Conservation (phyloP, 148 eudicot genomes). For the Rheum nobile region DNA sequence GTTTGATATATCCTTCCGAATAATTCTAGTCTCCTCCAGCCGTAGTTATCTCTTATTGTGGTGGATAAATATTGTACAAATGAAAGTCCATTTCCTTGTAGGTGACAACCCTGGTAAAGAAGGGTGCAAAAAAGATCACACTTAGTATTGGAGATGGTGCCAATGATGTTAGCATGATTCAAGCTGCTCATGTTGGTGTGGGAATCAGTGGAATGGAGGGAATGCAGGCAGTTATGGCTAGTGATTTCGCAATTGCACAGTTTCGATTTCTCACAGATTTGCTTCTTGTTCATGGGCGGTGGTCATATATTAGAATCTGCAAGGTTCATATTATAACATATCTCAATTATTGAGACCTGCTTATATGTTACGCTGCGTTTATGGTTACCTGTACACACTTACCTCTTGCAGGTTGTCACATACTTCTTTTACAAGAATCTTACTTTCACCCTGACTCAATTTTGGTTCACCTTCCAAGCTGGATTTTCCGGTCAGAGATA, state of each 20-base stretch:
- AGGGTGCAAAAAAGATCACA: slow-evolving; percentile 80
- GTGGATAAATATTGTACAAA: background rate
- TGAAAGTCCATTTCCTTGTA: slow-evolving; percentile 23
- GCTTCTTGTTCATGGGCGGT: slow-evolving; percentile 94
- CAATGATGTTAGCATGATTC: slow-evolving; percentile 91
- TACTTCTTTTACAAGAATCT: slow-evolving; percentile 97
- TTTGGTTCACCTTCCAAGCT: slow-evolving; percentile 92
- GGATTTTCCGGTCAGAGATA: slow-evolving; percentile 98
- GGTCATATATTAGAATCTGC: slow-evolving; percentile 96
- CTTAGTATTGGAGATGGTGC: slow-evolving; percentile 95
- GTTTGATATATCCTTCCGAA: background rate
- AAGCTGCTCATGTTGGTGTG: slow-evolving; percentile 99
- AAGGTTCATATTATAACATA: slow-evolving; percentile 33
- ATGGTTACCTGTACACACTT: slow-evolving; percentile 2
- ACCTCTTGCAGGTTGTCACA: slow-evolving; percentile 64
- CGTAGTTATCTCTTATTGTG: background rate
- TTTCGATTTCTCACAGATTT: slow-evolving; percentile 88
- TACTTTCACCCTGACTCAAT: slow-evolving; percentile 80
- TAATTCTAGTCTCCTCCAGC: background rate
- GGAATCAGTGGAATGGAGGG: slow-evolving; percentile 98
- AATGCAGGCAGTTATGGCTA: slow-evolving; percentile 99
- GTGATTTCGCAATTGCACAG: slow-evolving; percentile 98
- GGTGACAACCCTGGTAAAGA: slow-evolving; percentile 88
- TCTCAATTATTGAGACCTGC: background rate
- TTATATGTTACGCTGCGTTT: background rate